Conservation (phyloP, 495 filamentous ascomycete species). For the Xylaria sp. region DNA sequence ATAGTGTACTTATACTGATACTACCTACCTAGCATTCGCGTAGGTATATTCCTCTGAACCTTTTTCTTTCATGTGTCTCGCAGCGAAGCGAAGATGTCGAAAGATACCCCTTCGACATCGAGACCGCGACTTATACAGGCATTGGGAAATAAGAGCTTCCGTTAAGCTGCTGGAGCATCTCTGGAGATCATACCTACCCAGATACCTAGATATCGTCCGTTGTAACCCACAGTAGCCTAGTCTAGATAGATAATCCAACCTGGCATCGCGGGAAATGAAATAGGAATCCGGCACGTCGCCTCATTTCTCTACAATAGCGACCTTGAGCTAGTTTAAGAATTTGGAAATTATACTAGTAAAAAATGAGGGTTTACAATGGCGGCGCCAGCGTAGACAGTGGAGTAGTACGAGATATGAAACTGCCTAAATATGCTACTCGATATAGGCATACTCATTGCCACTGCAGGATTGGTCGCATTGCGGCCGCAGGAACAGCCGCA, state of each 20-base stretch:
- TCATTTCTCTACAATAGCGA: not conserved
- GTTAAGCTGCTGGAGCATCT: not conserved
- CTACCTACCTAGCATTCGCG: not conserved
- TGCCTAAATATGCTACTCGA: not conserved
- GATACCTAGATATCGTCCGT: not conserved
- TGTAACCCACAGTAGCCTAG: not conserved
- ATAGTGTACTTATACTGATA: not conserved
- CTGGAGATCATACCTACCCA: not conserved
- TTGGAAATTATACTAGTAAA: not conserved
- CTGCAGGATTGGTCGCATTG: conserved; percentile 34
- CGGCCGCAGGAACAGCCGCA: conserved; percentile 42
- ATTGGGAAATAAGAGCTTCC: conserved; percentile 1
- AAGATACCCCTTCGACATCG: not conserved
- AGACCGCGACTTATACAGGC: not conserved
- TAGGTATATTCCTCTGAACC: not conserved
- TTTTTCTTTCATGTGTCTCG: not conserved
- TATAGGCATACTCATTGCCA: not conserved
- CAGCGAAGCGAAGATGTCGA: not conserved
- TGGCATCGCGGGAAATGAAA: conserved; percentile 5
- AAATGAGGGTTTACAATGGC: not conserved
- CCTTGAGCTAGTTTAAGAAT: not conserved
- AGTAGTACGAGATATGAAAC: conserved; percentile 14
- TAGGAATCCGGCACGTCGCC: not conserved
- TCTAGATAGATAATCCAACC: not conserved
- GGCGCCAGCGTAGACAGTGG: not conserved